Conservation (phyloP, 1,139 yeast genomes). For the Protomyces pachydermus region DNA sequence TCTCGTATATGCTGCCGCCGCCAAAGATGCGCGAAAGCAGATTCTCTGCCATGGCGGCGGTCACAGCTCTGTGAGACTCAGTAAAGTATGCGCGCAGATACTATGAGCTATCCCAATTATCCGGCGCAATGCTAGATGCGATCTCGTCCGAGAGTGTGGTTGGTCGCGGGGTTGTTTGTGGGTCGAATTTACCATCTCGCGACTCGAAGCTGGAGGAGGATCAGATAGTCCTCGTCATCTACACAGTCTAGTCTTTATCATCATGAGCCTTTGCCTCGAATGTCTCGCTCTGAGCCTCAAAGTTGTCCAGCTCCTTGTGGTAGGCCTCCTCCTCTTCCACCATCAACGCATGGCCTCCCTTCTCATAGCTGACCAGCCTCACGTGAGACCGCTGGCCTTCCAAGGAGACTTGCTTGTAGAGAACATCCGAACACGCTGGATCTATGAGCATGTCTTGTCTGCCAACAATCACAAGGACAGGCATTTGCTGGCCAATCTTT, state of each 20-base stretch:
- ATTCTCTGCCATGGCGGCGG: conserved; percentile 11
- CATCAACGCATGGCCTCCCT: conserved; percentile 20
- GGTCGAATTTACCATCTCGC: no score
- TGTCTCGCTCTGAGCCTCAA: neutral
- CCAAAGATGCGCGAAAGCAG: conserved; percentile 25
- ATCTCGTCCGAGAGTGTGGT: no score
- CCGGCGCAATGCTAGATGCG: neutral
- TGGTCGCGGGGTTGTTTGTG: no score
- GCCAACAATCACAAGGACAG: conserved; percentile 18
- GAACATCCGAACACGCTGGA: conserved; percentile 15
- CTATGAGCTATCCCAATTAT: neutral
- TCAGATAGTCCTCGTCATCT: no score
- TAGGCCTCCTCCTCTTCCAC: conserved; percentile 19
- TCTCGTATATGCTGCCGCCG: conserved; percentile 22
- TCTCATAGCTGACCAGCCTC: conserved; percentile 1
- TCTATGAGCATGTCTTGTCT: conserved; percentile 14
- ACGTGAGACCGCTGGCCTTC: conserved; percentile 2
- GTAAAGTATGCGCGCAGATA: neutral
- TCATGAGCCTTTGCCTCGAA: neutral
- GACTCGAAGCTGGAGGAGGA: no score
- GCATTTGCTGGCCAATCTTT: conserved; percentile 11
- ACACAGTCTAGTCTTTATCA: no score
- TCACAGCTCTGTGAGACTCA: neutral
- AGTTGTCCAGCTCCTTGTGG: conserved; percentile 1
- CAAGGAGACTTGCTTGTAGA: conserved; percentile 7